These are phyloP conservation scores for Dactylonectria estremocensis DNA, from an alignment of 2,329 filamentous ascomycete species.

Conservation along the genomic window DNA sequence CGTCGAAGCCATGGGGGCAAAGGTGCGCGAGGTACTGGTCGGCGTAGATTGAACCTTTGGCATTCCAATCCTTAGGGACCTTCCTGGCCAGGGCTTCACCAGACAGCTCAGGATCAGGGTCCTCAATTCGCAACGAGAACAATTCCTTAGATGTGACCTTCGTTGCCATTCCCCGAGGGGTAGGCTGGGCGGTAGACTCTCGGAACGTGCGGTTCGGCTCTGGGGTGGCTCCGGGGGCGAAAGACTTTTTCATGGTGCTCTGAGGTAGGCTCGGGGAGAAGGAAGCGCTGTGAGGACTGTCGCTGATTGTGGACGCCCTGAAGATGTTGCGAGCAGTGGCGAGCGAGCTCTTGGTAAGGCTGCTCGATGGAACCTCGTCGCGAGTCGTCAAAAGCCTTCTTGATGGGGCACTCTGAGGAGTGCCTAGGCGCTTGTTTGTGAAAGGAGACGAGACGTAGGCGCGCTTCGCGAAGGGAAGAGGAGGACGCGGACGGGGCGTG, in stretches of 20 bases:
- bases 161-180: conserved; percentile 65
- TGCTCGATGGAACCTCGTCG: conserved; percentile 55
- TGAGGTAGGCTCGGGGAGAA: conserved; percentile 64
- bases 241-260: conserved; percentile 64
- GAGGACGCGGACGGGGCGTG: conserved; percentile 59
- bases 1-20: conserved; percentile 70
- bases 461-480: conserved; percentile 62
- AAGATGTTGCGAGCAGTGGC: conserved; percentile 60
- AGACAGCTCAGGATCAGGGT: conserved; percentile 69
- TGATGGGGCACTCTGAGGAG: conserved; percentile 56
- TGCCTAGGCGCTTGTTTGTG: conserved; percentile 54
- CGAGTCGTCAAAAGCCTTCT: conserved; percentile 55
- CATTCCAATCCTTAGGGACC: conserved; percentile 67
- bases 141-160: conserved; percentile 66
- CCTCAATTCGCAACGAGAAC: conserved; percentile 72
- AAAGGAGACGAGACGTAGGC: conserved; percentile 58
- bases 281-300: conserved; percentile 50
- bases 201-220: conserved; percentile 60
- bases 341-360: conserved; percentile 55
- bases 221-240: conserved; percentile 62
- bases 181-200: conserved; percentile 63
- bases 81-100: conserved; percentile 69
- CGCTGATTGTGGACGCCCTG: conserved; percentile 55
- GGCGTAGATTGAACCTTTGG: conserved; percentile 70
- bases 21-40: conserved; percentile 72